Evolutionary conservation across 495 filamentous ascomycete species (phyloP), one percentile per base, ranked within the genome.

Genomic region (Aspergillus heteromorphus): DNA sequence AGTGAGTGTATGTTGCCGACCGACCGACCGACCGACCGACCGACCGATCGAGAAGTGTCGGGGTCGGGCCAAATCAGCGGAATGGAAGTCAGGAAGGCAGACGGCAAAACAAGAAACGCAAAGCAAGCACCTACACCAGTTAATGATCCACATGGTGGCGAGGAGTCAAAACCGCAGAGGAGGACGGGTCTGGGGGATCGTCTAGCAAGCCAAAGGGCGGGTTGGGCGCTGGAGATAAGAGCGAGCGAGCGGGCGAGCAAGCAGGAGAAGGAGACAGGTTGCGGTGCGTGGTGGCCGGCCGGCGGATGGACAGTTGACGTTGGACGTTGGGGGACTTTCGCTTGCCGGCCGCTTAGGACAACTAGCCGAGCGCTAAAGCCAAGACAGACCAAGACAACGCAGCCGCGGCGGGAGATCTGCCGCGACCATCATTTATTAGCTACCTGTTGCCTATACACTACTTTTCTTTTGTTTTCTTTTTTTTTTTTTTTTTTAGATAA

Each of bases 61-160:
- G 23, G 48, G 49, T 31, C 40, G 23, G 48, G 49, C 38, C 40
- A 48, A 31, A 19, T 10, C 27, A 53, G 40, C 36, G 13, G 40
- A 40, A 29, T n/a, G n/a, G n/a, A n/a, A n/a, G n/a, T n/a, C n/a
- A n/a, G n/a, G n/a, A n/a, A n/a, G n/a, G n/a, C n/a, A 8, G 14
- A 27, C 16, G 30, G 36, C 49, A 43, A 11, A 57, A 43, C 59
- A 40, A 45, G 31, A 47, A 34, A 49, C 19, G n/a, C n/a, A n/a
- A n/a, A n/a, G n/a, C n/a, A n/a, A n/a, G n/a, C 58, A 79, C 88
- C 71, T 88, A 93, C 89, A 95, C 92, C 92, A 97, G 83, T 90
- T 90, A 60, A 95, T 69, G 68, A 97, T 87, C 91, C 89, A 96
- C 92, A 97, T 96, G 55, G 67, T 82, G 79, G 59, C 57, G 55